Percentiles rank a stretch among this genome's conserved stretches.
These are phyloP conservation scores for Aspergillus carlsbadensis DNA, from an alignment of 495 filamentous ascomycete species.

Conservation along the genomic window DNA sequence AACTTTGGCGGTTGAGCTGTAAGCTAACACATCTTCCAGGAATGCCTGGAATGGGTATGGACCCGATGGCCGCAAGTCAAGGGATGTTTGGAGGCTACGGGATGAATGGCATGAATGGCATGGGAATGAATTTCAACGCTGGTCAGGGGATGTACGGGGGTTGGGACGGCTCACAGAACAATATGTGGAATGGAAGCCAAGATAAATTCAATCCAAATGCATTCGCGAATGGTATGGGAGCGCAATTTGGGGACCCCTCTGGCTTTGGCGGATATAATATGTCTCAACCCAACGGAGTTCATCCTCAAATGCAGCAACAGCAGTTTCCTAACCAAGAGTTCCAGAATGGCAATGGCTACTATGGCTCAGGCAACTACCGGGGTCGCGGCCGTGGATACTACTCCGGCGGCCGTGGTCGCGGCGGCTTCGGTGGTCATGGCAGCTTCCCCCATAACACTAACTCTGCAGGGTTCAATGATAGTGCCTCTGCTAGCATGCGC, in stretches of 20 bases:
- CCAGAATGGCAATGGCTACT: conserved; percentile 70
- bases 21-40: conserved; percentile 41
- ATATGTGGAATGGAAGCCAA: conserved; percentile 73
- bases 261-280: conserved; percentile 74
- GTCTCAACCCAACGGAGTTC: conserved; percentile 55
- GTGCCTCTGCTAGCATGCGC: conserved; percentile 23
- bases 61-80: conserved; percentile 82
- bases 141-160: conserved; percentile 63
- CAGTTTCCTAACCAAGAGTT: conserved; percentile 56
- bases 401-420: conserved; percentile 52
- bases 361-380: conserved; percentile 56
- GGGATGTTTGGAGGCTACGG: conserved; percentile 86
- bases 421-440: conserved; percentile 44
- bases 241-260: conserved; percentile 80
- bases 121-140: conserved; percentile 72
- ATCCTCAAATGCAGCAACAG: conserved; percentile 51
- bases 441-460: conserved; percentile 39
- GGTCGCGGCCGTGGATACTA: conserved; percentile 65
- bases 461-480: conserved; percentile 33
- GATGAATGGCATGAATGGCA: conserved; percentile 81
- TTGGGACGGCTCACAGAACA: conserved; percentile 60
- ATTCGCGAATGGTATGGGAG: conserved; percentile 77
- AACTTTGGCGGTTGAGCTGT: neutral
- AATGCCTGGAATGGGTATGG: conserved; percentile 82
- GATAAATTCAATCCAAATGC: conserved; percentile 67